Evolutionary conservation across 2,329 filamentous ascomycete genomes (phyloP).

Genomic region (Beauveria asiatica): DNA sequence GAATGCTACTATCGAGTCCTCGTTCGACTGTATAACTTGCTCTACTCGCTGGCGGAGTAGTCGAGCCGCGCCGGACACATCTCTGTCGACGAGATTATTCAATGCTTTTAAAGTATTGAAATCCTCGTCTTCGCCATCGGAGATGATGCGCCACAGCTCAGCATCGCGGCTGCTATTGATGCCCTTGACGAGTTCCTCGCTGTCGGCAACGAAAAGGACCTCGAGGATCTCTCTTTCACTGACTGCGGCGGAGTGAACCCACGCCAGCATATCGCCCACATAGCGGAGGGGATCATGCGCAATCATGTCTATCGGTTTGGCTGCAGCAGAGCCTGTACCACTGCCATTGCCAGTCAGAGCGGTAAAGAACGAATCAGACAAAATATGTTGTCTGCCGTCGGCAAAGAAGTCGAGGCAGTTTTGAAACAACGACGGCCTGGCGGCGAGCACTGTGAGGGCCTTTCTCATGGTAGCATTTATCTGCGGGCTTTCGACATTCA

Average conservation of each 20-base stretch:
- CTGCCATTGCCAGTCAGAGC: conserved; percentile 69
- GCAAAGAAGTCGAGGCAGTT: conserved; percentile 90
- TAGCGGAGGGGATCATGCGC: conserved; percentile 90
- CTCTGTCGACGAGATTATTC: conserved; percentile 77
- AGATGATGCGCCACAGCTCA: conserved; percentile 69
- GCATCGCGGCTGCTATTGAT: conserved; percentile 72
- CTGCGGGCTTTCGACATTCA: conserved; percentile 91
- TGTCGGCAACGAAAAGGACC: conserved; percentile 82
- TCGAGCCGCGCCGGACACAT: conserved; percentile 70
- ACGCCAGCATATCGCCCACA: conserved; percentile 94
- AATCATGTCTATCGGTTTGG: conserved; percentile 87
- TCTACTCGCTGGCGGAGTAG: conserved; percentile 86
- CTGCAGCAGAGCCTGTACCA: conserved; percentile 48
- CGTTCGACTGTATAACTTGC: conserved; percentile 85
- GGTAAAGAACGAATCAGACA: conserved; percentile 83
- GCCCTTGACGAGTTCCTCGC: conserved; percentile 76
- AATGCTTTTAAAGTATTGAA: conserved; percentile 80
- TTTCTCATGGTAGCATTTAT: conserved; percentile 78
- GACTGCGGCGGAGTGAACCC: conserved; percentile 89
- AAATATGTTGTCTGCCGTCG: conserved; percentile 74
- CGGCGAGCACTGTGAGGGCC: conserved; percentile 78
- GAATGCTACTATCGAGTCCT: conserved; percentile 81
- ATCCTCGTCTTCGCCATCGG: conserved; percentile 47
- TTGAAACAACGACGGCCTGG: conserved; percentile 83
- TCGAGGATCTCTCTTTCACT: conserved; percentile 91